phyloP scores from a whole-genome alignment of 1,284 basidiomycete genomes.

The Cystobasidium pallidum region DNA sequence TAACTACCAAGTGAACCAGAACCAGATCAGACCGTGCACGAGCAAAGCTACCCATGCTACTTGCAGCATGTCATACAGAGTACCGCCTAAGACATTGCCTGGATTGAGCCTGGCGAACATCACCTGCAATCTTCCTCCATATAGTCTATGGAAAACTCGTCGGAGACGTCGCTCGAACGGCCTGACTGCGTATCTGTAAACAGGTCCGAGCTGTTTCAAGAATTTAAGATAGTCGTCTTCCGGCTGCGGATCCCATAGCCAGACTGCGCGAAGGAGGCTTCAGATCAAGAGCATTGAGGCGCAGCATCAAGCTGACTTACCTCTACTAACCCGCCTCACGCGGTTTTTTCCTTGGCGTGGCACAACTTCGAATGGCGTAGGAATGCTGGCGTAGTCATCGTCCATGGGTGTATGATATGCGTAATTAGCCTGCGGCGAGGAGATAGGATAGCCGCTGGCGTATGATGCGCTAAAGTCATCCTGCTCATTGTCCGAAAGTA shows the following conservation, averaged over 20 bases:
- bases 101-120: conserved; percentile 27
- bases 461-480: conserved; percentile 29
- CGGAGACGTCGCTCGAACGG: conserved; percentile 32
- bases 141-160: conserved; percentile 37
- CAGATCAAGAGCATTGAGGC: background rate
- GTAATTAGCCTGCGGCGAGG: conserved; percentile 31
- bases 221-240: conserved; percentile 35
- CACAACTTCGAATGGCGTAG: conserved; percentile 37
- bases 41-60: conserved; percentile 39
- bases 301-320: background rate
- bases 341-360: conserved; percentile 37
- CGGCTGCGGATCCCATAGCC: conserved; percentile 42
- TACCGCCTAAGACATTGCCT: conserved; percentile 34
- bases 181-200: conserved; percentile 26
- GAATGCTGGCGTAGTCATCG: conserved; percentile 28
- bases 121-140: conserved; percentile 9
- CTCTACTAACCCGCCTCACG: conserved; percentile 39
- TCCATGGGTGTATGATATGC: conserved; percentile 42
- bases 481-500: conserved; percentile 27
- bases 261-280: conserved; percentile 10
- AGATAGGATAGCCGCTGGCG: conserved; percentile 28
- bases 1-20: conserved; percentile 31
- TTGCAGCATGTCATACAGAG: conserved; percentile 17
- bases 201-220: conserved; percentile 34
- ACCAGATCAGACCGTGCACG: conserved; percentile 18